A percentile compares a stretch with the other conserved stretches of the same genome.
phyloP scores from a whole-genome alignment of 441 rosid genomes.

The Cnidoscolus chayamansa region DNA sequence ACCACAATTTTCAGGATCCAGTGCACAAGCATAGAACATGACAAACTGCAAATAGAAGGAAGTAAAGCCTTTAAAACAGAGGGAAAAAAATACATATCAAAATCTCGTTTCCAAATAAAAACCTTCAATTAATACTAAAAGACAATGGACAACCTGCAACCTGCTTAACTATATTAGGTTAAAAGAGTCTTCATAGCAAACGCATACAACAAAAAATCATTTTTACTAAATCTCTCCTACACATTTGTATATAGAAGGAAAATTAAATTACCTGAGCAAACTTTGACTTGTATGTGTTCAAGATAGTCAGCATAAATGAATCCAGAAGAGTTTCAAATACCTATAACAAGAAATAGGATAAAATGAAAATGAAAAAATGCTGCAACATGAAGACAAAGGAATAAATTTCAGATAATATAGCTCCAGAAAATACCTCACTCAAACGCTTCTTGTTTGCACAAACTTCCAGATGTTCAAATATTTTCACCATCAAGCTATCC shows the following conservation, averaged over 20 bases:
- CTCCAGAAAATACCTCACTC: constrained; percentile 48
- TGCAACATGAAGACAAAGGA: not conserved
- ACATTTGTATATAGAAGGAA: not conserved
- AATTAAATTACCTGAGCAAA: constrained; percentile 60
- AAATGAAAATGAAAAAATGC: not conserved
- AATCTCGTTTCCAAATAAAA: no score
- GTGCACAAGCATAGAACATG: constrained; percentile 76
- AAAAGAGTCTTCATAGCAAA: no score
- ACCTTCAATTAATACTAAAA: no score
- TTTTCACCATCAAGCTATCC: constrained; percentile 65
- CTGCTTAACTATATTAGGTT: no score
- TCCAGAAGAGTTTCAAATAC: constrained; percentile 66
- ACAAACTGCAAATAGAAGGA: constrained; percentile 57
- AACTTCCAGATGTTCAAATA: constrained; percentile 77
- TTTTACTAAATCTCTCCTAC: not conserved
- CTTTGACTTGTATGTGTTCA: constrained; percentile 70
- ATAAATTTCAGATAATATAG: not conserved
- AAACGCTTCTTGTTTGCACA: constrained; percentile 59
- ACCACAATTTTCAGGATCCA: constrained; percentile 82
- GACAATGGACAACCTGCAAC: no score
- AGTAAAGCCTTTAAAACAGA: constrained; percentile 13
- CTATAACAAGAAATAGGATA: constrained; percentile 27
- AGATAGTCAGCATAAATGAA: constrained; percentile 56
- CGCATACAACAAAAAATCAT: no score
- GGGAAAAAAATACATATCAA: no score